Conservation (phyloP, 148 eudicot genomes). For the Amaranthus palmeri region DNA sequence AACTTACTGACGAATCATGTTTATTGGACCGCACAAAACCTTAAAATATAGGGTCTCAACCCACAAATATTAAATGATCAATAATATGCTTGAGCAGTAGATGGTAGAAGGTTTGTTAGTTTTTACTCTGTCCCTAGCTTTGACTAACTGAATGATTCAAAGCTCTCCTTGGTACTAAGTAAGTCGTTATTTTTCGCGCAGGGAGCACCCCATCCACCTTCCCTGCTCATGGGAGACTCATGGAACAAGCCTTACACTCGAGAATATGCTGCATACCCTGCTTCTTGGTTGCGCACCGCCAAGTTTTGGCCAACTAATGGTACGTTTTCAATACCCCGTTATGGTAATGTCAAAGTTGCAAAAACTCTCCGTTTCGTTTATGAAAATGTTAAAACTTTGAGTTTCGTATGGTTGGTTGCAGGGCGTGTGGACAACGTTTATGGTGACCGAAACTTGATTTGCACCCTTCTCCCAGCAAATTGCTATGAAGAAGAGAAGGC, state of each 20-base stretch:
- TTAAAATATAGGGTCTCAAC: too few relatives aligned
- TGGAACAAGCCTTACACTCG: conserved; percentile 96
- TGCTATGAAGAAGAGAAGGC: conserved; percentile 78
- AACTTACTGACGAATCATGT: too few relatives aligned
- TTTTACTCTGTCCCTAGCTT: too few relatives aligned
- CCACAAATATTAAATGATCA: too few relatives aligned
- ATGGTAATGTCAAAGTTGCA: neutral
- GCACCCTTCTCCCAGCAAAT: conserved; percentile 80
- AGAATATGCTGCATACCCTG: conserved; percentile 96
- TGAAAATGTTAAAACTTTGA: neutral
- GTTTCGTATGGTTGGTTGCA: conserved; percentile 22
- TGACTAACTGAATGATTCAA: too few relatives aligned
- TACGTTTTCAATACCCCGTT: conserved; percentile 24
- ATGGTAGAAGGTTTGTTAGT: too few relatives aligned
- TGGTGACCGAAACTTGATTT: conserved; percentile 91
- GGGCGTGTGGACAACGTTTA: conserved; percentile 95
- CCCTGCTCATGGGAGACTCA: conserved; percentile 88
- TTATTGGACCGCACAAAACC: too few relatives aligned
- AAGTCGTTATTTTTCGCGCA: conserved; percentile 27
- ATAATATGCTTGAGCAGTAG: too few relatives aligned
- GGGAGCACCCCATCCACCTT: conserved; percentile 98
- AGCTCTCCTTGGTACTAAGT: neutral
- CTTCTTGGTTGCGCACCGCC: conserved; percentile 76
- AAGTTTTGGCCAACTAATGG: conserved; percentile 98
- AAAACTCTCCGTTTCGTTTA: too few relatives aligned